Conservation (phyloP, 257 asterid species). For the Solanum pimpinellifolium region DNA sequence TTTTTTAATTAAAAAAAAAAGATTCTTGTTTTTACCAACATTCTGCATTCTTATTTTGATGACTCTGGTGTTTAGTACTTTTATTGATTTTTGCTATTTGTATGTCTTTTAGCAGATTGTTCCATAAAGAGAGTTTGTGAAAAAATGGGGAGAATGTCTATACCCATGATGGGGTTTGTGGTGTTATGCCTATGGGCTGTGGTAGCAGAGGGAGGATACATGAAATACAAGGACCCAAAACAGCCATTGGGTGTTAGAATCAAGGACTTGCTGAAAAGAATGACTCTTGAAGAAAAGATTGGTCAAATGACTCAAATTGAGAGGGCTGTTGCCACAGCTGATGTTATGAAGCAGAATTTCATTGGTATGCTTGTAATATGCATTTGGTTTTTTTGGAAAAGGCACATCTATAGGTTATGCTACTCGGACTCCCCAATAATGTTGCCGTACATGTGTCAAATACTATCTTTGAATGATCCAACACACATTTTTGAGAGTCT, state of each 20-base stretch:
- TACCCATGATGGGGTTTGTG: conserved; percentile 14
- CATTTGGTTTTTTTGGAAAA: background rate
- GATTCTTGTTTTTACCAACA: no score
- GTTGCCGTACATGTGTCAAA: background rate
- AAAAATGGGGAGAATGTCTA: conserved; percentile 1
- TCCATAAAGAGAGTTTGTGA: background rate
- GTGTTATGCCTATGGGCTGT: conserved; percentile 21
- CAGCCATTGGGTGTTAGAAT: conserved; percentile 50
- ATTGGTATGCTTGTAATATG: conserved; percentile 35
- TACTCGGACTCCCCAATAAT: background rate
- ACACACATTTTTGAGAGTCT: background rate
- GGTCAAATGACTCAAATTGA: conserved; percentile 92
- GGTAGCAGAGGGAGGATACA: conserved; percentile 34
- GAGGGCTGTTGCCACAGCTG: conserved; percentile 49
- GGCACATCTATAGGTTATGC: background rate
- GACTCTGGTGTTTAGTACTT: background rate
- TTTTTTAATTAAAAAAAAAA: no score
- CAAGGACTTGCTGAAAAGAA: conserved; percentile 52
- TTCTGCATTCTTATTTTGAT: no score
- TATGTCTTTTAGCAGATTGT: background rate
- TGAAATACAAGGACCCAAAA: conserved; percentile 58
- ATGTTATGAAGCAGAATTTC: conserved; percentile 40
- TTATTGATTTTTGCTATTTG: background rate
- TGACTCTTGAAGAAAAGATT: conserved; percentile 78
- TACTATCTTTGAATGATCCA: background rate